These are phyloP conservation scores for Acanthamoeba lenticulata DNA, from an alignment of 208 protist species.

Conservation along the genomic window DNA sequence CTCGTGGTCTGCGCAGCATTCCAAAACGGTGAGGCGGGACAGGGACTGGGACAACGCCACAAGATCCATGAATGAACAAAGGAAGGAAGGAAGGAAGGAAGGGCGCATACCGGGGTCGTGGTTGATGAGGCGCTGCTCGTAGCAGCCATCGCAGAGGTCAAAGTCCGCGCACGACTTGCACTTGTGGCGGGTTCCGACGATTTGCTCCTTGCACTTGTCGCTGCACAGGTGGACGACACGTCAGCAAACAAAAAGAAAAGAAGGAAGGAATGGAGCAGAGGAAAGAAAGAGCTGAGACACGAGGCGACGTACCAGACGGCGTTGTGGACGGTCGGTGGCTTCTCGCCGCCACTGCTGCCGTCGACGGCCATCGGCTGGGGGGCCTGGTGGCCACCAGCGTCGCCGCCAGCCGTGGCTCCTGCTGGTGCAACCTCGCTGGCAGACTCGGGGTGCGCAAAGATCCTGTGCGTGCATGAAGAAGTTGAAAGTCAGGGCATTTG, in stretches of 20 bases:
- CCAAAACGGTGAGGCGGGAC: too few relatives aligned
- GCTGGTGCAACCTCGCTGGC: not conserved
- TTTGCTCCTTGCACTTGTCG: conserved; percentile 35
- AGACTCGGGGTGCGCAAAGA: conserved; percentile 1
- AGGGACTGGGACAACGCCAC: too few relatives aligned
- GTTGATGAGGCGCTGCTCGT: not conserved
- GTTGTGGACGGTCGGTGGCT: conserved; percentile 1
- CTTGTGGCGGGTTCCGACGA: conserved; percentile 15
- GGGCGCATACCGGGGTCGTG: not conserved
- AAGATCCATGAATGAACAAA: not conserved
- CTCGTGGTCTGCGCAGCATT: conserved; percentile 12
- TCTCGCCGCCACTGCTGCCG: not conserved
- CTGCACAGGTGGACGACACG: not conserved
- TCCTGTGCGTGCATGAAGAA: not conserved
- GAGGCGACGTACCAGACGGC: not conserved
- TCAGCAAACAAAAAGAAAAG: not conserved
- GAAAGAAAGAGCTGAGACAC: not conserved
- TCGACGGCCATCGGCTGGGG: not conserved
- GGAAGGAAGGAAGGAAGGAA: not conserved
- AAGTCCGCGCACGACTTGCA: not conserved
- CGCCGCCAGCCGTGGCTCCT: not conserved
- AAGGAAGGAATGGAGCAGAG: not conserved
- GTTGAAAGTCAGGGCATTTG: too few relatives aligned
- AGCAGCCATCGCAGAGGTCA: conserved; percentile 18
- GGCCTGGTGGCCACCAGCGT: not conserved